phyloP scores from a whole-genome alignment of 352 stramenopile species.

The Salisapilia sapeloensis region DNA sequence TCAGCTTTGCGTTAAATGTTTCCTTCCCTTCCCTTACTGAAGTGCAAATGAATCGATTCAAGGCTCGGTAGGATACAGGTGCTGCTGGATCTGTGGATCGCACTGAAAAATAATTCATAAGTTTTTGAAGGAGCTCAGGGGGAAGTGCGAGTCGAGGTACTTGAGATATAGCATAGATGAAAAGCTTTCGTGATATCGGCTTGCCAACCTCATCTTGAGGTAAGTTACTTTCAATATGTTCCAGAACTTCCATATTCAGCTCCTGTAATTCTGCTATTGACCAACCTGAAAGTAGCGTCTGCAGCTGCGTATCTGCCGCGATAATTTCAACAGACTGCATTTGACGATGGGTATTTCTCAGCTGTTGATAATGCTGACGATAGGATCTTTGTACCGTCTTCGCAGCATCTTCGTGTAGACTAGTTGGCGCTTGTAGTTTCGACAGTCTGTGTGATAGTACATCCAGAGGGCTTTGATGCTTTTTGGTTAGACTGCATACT shows the following conservation, averaged over 20 bases:
- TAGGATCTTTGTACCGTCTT: conserved; percentile 19
- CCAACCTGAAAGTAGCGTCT: conserved; percentile 19
- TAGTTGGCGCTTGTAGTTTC: conserved; percentile 12
- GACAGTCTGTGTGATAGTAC: conserved; percentile 9
- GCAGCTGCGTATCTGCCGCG: conserved; percentile 15
- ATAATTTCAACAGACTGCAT: conserved; percentile 7
- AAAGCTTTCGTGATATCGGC: conserved; percentile 23
- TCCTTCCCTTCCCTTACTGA: conserved; percentile 14
- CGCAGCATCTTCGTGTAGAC: conserved; percentile 24
- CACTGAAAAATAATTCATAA: conserved; percentile 27
- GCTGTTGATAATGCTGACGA: conserved; percentile 12
- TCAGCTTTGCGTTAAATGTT: conserved; percentile 7
- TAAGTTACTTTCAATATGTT: conserved; percentile 18
- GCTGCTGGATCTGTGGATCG: conserved; percentile 1
- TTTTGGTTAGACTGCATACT: not conserved
- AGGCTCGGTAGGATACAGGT: conserved; percentile 15
- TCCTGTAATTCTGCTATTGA: conserved; percentile 16
- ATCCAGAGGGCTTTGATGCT: conserved; percentile 4
- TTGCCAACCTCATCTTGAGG: conserved; percentile 9
- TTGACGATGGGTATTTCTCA: conserved; percentile 1
- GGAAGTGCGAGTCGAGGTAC: conserved; percentile 18
- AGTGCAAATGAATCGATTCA: conserved; percentile 30
- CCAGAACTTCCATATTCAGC: conserved; percentile 12
- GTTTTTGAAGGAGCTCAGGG: conserved; percentile 12
- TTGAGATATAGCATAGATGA: conserved; percentile 33